These are phyloP conservation scores for Hibiscus trionum DNA, from an alignment of 345 rosid species.

Conservation along the genomic window DNA sequence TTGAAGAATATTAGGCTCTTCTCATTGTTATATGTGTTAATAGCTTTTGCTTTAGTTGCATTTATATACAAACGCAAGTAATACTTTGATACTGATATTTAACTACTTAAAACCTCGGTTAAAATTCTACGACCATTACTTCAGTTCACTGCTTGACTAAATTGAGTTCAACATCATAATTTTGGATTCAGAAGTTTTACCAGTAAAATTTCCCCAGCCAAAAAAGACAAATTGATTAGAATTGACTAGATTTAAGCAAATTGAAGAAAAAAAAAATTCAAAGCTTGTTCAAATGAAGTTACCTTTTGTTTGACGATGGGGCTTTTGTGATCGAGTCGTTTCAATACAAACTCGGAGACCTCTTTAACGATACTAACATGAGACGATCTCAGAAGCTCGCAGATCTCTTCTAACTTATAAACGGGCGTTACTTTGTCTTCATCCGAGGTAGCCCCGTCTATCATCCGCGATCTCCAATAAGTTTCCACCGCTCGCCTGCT, in stretches of 20 bases:
- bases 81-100: neutral
- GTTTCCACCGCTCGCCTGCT: conserved; percentile 99
- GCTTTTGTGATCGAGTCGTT: conserved; percentile 85
- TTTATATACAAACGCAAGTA: neutral
- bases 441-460: conserved; percentile 80
- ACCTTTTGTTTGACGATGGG: conserved; percentile 98
- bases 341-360: conserved; percentile 69
- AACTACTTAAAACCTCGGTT: neutral
- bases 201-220: neutral
- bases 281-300: neutral
- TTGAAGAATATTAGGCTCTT: neutral
- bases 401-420: conserved; percentile 89
- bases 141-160: neutral
- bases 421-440: conserved; percentile 97
- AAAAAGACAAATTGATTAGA: neutral
- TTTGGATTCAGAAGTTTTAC: neutral
- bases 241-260: neutral
- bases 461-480: conserved; percentile 92
- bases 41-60: neutral
- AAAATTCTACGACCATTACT: neutral
- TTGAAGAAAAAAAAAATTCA: neutral
- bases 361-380: conserved; percentile 83
- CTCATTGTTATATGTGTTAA: neutral
- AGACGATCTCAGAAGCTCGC: conserved; percentile 81
- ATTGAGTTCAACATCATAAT: neutral